These are phyloP conservation scores for Hortiboletus flavorubellus DNA, from an alignment of 768 basidiomycete genomes.

Conservation along the genomic window DNA sequence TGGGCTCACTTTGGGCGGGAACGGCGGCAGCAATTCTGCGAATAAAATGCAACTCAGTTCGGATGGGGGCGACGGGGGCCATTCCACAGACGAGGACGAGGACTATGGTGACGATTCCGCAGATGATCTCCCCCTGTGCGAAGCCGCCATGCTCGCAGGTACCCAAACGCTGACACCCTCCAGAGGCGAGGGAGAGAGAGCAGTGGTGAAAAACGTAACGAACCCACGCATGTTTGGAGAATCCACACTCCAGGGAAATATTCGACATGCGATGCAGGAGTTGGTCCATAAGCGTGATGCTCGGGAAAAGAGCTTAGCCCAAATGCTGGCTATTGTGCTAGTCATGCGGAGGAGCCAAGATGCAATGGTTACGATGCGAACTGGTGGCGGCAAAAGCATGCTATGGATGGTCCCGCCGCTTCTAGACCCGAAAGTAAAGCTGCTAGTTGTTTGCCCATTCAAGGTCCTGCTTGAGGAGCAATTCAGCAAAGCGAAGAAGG, in stretches of 20 bases:
- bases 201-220: background rate
- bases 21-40: too few species aligned
- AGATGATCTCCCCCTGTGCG: background rate
- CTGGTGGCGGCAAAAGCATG: conserved; percentile 6
- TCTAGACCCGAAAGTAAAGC: background rate
- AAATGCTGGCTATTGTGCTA: background rate
- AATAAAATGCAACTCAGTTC: too few species aligned
- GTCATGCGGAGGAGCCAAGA: conserved; percentile 1
- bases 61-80: too few species aligned
- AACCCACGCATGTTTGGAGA: background rate
- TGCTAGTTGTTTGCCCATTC: conserved; percentile 10
- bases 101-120: background rate
- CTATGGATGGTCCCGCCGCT: conserved; percentile 1
- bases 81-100: too few species aligned
- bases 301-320: background rate
- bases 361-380: background rate
- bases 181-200: background rate
- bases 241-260: background rate
- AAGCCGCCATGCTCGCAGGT: background rate
- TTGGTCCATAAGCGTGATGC: background rate
- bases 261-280: background rate
- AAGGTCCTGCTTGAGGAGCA: conserved; percentile 8
- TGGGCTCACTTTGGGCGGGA: too few species aligned
- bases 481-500: background rate
- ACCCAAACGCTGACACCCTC: background rate